Conservation (phyloP, 352 stramenopile species). For the Phytophthora quininea region DNA sequence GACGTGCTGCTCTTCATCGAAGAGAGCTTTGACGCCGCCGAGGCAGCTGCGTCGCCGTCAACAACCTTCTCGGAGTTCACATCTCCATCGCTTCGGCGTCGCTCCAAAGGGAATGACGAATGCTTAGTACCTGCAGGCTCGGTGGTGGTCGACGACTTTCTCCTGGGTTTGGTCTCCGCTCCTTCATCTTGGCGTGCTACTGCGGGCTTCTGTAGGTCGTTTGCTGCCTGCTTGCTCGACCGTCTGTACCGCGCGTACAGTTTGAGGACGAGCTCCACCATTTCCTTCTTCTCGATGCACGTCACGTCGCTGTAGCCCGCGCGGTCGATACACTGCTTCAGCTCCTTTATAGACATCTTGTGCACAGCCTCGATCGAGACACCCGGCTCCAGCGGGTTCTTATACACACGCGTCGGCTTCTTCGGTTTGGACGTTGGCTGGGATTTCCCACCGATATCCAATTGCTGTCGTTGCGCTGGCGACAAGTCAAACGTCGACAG, state of each 20-base stretch:
- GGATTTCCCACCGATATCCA: conserved; percentile 12
- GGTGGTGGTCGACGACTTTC: conserved; percentile 14
- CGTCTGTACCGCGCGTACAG: conserved; percentile 70
- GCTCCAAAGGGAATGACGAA: conserved; percentile 17
- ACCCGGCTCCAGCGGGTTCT: conserved; percentile 65
- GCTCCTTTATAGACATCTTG: conserved; percentile 77
- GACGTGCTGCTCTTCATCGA: conserved; percentile 51
- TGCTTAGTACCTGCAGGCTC: conserved; percentile 3
- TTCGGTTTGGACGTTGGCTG: conserved; percentile 34
- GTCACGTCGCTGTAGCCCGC: conserved; percentile 74
- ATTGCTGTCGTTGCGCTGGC: conserved; percentile 34
- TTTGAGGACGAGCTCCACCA: conserved; percentile 85
- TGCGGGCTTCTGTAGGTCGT: conserved; percentile 25
- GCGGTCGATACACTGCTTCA: conserved; percentile 78
- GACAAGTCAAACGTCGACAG: conserved; percentile 54
- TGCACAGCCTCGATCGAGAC: conserved; percentile 69
- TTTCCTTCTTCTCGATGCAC: conserved; percentile 83
- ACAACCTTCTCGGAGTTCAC: conserved; percentile 11
- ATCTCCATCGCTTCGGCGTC: conserved; percentile 38
- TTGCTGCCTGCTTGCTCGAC: conserved; percentile 49
- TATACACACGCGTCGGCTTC: conserved; percentile 55
- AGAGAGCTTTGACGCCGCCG: conserved; percentile 23
- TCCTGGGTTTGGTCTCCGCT: conserved; percentile 2
- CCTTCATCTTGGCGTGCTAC: conserved; percentile 15
- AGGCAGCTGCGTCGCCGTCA: conserved; percentile 5